Conservation (phyloP, 140 eudicot species). For the Senecio squalidus region DNA sequence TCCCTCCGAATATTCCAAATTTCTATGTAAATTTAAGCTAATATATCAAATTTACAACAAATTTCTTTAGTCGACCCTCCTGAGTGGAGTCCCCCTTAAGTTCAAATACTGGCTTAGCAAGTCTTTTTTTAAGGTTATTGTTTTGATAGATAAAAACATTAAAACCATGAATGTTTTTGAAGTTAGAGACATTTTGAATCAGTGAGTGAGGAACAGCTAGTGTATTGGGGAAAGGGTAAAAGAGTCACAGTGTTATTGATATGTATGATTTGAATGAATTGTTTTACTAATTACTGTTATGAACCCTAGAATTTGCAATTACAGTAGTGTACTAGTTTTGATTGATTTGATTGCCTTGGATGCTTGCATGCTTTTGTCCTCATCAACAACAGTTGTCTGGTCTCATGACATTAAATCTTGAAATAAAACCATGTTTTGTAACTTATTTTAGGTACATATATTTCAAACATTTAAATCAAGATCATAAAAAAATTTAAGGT, state of each 20-base stretch:
- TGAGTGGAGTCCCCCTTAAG: too few species aligned
- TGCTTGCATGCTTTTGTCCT: constrained; percentile 36
- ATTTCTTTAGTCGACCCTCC: too few species aligned
- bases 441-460: not conserved
- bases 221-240: constrained; percentile 22
- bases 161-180: constrained; percentile 20
- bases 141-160: not conserved
- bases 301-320: constrained; percentile 31
- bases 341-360: constrained; percentile 38
- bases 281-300: constrained; percentile 20
- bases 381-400: constrained; percentile 28
- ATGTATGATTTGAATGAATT: constrained; percentile 28
- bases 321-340: constrained; percentile 29
- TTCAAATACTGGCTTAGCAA: too few species aligned
- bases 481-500: constrained; percentile 7
- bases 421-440: constrained; percentile 4
- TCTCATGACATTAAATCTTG: constrained; percentile 3
- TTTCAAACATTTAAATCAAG: too few species aligned
- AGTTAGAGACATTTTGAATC: constrained; percentile 8
- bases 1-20: too few species aligned
- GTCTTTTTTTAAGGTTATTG: constrained; percentile 1
- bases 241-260: constrained; percentile 16
- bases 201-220: constrained; percentile 20
- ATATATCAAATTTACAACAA: too few species aligned
- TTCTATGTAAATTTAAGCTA: too few species aligned